phyloP scores from a whole-genome alignment of 2,329 filamentous ascomycete genomes.

The Paramyrothecium roridum region DNA sequence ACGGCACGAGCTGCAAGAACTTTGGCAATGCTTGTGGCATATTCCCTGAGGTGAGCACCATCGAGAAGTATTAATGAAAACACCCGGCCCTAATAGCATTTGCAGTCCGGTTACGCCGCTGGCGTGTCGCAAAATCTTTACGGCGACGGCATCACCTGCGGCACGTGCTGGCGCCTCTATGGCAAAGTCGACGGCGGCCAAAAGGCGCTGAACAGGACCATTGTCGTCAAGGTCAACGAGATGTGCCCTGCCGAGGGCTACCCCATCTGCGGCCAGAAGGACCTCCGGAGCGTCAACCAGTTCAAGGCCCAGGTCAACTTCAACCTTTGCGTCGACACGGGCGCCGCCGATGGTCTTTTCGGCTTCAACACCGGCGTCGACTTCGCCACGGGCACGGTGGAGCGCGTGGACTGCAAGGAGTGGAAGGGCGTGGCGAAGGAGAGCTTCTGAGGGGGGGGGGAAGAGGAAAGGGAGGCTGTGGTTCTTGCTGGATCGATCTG shows the following conservation, averaged over 20 bases:
- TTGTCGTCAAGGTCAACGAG: constrained; percentile 5
- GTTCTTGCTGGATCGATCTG: too few relatives aligned
- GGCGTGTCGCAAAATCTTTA: constrained; percentile 3
- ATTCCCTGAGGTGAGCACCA: constrained; percentile 1
- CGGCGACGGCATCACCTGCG: constrained; percentile 3
- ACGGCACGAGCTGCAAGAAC: constrained; percentile 1
- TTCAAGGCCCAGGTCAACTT: constrained; percentile 5
- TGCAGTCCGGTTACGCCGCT: constrained; percentile 3
- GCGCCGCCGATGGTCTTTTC: constrained; percentile 2
- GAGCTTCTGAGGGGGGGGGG: neutral
- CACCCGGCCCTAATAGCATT: neutral
- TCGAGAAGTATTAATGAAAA: neutral
- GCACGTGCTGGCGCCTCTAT: constrained; percentile 4
- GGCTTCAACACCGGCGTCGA: constrained; percentile 1
- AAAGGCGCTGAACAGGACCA: neutral
- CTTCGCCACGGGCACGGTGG: constrained; percentile 1
- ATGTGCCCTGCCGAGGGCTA: constrained; percentile 2
- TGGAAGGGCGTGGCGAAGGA: constrained; percentile 1
- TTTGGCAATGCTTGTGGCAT: neutral
- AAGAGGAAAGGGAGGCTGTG: neutral
- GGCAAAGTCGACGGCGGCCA: neutral
- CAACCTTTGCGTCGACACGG: constrained; percentile 6
- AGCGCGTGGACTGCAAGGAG: constrained; percentile 1
- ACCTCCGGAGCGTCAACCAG: neutral
- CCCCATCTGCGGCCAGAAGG: constrained; percentile 2